These are phyloP conservation scores for Massospora cicadina DNA, from an alignment of 371 early-diverging fungal genomes.

Conservation along the genomic window DNA sequence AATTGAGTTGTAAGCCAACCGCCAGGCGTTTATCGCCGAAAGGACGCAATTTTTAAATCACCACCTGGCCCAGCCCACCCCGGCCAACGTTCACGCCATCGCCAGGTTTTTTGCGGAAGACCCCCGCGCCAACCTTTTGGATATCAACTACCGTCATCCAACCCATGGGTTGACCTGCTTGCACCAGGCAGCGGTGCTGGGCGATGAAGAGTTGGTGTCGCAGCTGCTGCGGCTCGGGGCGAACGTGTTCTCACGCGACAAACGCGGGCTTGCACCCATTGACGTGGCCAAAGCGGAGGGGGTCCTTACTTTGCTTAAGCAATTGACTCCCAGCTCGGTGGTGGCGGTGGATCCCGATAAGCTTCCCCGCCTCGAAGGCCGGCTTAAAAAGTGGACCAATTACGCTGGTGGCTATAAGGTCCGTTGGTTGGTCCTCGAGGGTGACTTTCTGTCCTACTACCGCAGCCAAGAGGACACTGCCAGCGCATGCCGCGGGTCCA, in stretches of 20 bases:
- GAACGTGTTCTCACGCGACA: slow-evolving; percentile 44
- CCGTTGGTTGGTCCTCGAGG: slow-evolving; percentile 61
- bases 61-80: slow-evolving; percentile 8
- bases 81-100: background rate
- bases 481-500: slow-evolving; percentile 52
- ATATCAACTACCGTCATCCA: slow-evolving; percentile 42
- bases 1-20: background rate
- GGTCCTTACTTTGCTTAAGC: slow-evolving; percentile 32
- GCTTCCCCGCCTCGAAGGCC: slow-evolving; percentile 34
- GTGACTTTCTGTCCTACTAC: slow-evolving; percentile 55
- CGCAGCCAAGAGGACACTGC: slow-evolving; percentile 51
- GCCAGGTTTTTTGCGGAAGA: slow-evolving; percentile 2
- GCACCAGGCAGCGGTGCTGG: slow-evolving; percentile 38
- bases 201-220: slow-evolving; percentile 34
- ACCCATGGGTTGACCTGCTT: slow-evolving; percentile 37
- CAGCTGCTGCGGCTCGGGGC: slow-evolving; percentile 49
- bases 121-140: slow-evolving; percentile 18
- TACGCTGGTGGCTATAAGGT: slow-evolving; percentile 63
- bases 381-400: slow-evolving; percentile 66
- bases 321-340: slow-evolving; percentile 15
- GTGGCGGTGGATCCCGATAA: slow-evolving; percentile 18
- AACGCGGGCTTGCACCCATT: slow-evolving; percentile 35
- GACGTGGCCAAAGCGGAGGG: slow-evolving; percentile 30
- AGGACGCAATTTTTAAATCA: slow-evolving; percentile 8
- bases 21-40: slow-evolving; percentile 8